These are phyloP conservation scores for Fusarium bactridioides DNA, from an alignment of 2,329 filamentous ascomycete species.

Conservation along the genomic window DNA sequence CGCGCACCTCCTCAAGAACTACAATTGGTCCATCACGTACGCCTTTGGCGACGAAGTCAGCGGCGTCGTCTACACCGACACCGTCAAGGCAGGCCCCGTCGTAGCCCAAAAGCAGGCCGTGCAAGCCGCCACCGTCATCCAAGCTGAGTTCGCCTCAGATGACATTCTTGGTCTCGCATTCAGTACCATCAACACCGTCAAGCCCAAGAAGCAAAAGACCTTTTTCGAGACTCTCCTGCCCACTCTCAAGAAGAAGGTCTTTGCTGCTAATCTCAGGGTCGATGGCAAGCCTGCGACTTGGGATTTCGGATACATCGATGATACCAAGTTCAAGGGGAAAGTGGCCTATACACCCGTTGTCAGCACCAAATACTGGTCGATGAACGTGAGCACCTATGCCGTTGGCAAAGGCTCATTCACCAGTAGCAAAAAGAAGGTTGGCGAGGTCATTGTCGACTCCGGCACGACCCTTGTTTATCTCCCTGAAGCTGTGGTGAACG, in stretches of 20 bases:
- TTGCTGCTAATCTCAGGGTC: background rate
- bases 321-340: background rate
- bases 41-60: background rate
- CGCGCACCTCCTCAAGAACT: background rate
- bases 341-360: background rate
- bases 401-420: background rate
- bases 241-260: background rate
- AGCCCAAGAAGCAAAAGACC: background rate
- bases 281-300: background rate
- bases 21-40: background rate
- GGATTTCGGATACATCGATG: background rate
- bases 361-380: background rate
- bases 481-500: background rate
- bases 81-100: background rate
- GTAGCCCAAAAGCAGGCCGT: background rate
- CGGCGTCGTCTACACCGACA: background rate
- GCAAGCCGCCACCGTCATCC: background rate
- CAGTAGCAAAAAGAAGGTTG: background rate
- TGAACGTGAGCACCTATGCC: background rate
- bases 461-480: background rate
- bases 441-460: background rate
- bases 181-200: background rate
- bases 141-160: fast-evolving
- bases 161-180: background rate
- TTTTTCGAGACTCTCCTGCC: background rate